Evolutionary conservation across 1,139 yeast genomes (phyloP), one percentile per base, ranked within the genome.

Genomic region (Saccharomyces pastorianus): DNA sequence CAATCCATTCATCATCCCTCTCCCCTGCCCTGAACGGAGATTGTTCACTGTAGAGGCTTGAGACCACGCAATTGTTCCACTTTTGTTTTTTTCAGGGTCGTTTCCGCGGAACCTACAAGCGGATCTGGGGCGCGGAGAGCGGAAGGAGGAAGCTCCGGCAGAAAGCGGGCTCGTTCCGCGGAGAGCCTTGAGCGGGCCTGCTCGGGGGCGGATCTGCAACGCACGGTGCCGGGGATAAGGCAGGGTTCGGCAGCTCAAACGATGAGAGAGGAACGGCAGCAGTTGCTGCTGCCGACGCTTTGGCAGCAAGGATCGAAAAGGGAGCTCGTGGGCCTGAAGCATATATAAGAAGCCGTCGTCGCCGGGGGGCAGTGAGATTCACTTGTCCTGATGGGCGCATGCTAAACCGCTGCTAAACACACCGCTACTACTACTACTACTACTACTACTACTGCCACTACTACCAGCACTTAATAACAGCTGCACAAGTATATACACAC

Each of bases 141-240:
- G n/a, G n/a, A n/a, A n/a, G n/a, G n/a, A n/a, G n/a, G n/a, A n/a
- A n/a, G n/a, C n/a, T n/a, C n/a, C n/a, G n/a, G n/a, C n/a, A n/a
- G n/a, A n/a, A n/a, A n/a, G n/a, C n/a, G n/a, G n/a, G n/a, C n/a
- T 38, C 44, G 44, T 38, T 38, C 44, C 44, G 44, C 44, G 44
- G 44, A 34, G 44, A 8, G 41, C 7, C 25, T 38, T n/a, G 25
- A 38, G 44, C 44, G n/a, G 20, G 23, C 25, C 26, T 38, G 44
- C 23, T 20, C 44, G 44, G 44, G 44, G 44, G 44, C 44, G 7
- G 44, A 38, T 38, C 44, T 38, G 44, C 44, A 17, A 38, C 44
- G 44, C 44, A 38, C n/a, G 44, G 44, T 38, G 44, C 44, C 44
- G 44, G 44, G 44, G 44, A 17, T 38, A 38, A 17, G 23, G 44